Evolutionary conservation across 2,329 filamentous ascomycete species (phyloP).

Genomic region (Cryoendolithus antarcticus): DNA sequence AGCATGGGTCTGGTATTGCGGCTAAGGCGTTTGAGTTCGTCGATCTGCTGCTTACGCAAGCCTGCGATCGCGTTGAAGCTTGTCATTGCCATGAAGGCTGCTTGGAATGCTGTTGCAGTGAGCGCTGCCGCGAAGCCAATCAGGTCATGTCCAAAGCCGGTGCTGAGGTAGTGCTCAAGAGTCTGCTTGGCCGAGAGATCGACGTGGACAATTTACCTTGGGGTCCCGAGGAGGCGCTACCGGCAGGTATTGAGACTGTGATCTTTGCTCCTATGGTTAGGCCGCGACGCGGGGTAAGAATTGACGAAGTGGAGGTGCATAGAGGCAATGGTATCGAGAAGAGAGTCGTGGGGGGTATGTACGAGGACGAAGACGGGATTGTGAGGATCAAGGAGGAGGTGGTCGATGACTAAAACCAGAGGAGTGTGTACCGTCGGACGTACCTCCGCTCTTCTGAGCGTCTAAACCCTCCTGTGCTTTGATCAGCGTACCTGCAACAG

Average conservation of each 20-base stretch:
- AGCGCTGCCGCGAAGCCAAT: constrained; percentile 74
- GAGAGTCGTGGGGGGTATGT: constrained; percentile 12
- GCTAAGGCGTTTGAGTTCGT: constrained; percentile 91
- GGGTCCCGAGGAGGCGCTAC: constrained; percentile 59
- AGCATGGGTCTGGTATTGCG: constrained; percentile 71
- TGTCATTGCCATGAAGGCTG: constrained; percentile 74
- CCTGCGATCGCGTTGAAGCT: constrained; percentile 59
- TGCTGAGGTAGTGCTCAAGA: constrained; percentile 66
- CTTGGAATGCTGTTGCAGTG: constrained; percentile 77
- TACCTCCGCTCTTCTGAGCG: no score
- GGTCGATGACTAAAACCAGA: constrained; percentile 7
- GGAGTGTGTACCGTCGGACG: no score
- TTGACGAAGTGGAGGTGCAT: constrained; percentile 31
- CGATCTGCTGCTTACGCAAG: constrained; percentile 63
- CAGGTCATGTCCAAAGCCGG: constrained; percentile 91
- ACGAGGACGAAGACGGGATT: constrained; percentile 10
- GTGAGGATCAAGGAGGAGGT: constrained; percentile 23
- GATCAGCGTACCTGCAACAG: no score
- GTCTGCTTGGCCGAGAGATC: constrained; percentile 61
- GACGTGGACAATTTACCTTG: constrained; percentile 76
- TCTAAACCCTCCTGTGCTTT: no score
- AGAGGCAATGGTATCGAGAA: constrained; percentile 19
- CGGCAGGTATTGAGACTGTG: constrained; percentile 70
- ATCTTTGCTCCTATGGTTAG: constrained; percentile 57
- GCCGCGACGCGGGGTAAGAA: constrained; percentile 27